Evolutionary conservation across 805 yeast species (phyloP), one percentile per base, ranked within the genome.

Genomic region (Cyberlindnera mycetangii): DNA sequence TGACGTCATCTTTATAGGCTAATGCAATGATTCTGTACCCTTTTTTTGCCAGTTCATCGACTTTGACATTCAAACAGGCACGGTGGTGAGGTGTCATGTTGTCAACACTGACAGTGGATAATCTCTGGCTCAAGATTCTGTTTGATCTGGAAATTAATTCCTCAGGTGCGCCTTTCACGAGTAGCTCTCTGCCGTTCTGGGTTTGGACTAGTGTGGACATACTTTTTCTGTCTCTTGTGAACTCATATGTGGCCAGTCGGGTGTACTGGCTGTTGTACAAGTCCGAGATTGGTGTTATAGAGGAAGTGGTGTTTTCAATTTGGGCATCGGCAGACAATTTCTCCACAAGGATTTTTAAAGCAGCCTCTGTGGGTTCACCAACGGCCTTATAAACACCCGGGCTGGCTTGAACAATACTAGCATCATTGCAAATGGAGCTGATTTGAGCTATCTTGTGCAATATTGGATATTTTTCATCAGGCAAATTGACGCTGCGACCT

Each of bases 291-390:
- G 63, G 61, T 2, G 61, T 59, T 4, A 52, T 48, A 11, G 51
- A 72, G 2, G 47, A 19, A 12, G 37, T 12, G 3, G 22, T 64
- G 8, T 72, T 72, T 35, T 75, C 71, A 30, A 40, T 36, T 47
- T 60, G 27, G 24, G 56, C 42, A 12, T 64, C 49, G 5, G 44
- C 47, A 4, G 58, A 51, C 8, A 53, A 46, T 20, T 58, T 57
- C 40, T 66, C 61, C 25, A 68, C 67, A 20, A 72, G 50, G 15
- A 78, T 73, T 42, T 65, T 64, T 50, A 75, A 75, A 9, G 80
- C 75, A 17, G 79, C 78, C 58, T 77, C 82, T 7, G 81, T 77
- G 22, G 81, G 79, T 56, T 77, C 82, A 39, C 82, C 82, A 52
- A 68, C 57, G 24, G 61, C 50, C 42, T 51, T 55, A 44, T 32